These are phyloP conservation scores for Alternaria arborescens DNA, from an alignment of 2,329 filamentous ascomycete species.

Conservation along the genomic window DNA sequence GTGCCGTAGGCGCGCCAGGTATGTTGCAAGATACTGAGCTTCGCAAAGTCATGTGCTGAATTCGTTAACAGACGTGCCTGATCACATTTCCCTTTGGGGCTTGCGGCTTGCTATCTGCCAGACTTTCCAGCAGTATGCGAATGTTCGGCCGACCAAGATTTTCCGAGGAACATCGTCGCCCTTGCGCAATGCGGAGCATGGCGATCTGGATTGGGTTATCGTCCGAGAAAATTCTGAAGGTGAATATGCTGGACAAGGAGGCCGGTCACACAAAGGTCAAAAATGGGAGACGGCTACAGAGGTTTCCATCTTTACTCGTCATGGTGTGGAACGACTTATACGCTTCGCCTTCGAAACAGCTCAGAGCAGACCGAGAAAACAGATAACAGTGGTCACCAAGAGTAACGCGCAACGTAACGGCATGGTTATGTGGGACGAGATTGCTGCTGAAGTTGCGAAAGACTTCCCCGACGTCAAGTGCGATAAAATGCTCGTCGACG, in stretches of 20 bases:
- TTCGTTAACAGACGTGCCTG: slow-evolving; percentile 57
- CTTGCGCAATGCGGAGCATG: slow-evolving; percentile 61
- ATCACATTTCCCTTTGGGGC: slow-evolving; percentile 66
- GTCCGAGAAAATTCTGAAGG: slow-evolving; percentile 73
- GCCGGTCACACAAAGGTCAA: slow-evolving; percentile 65
- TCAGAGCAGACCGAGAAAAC: slow-evolving; percentile 63
- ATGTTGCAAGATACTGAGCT: slow-evolving; percentile 19
- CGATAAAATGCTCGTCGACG: slow-evolving; percentile 73
- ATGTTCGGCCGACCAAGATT: slow-evolving; percentile 67
- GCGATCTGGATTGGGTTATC: slow-evolving; percentile 73
- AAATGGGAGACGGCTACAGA: slow-evolving; percentile 70
- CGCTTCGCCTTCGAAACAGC: slow-evolving; percentile 71
- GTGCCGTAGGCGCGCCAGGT: slow-evolving; percentile 71
- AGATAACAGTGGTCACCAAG: slow-evolving; percentile 71
- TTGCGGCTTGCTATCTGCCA: slow-evolving; percentile 65
- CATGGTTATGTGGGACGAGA: slow-evolving; percentile 74
- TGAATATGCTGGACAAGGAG: slow-evolving; percentile 72
- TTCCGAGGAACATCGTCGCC: slow-evolving; percentile 69
- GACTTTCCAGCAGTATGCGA: slow-evolving; percentile 65
- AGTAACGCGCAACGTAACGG: slow-evolving; percentile 72
- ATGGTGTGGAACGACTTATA: slow-evolving; percentile 67
- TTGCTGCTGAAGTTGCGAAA: slow-evolving; percentile 62
- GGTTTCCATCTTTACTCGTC: slow-evolving; percentile 69
- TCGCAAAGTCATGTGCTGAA: background rate
- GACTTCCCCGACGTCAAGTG: slow-evolving; percentile 68